Evolutionary conservation across 148 eudicot genomes (phyloP).

Genomic region (Suaeda aralocaspica): DNA sequence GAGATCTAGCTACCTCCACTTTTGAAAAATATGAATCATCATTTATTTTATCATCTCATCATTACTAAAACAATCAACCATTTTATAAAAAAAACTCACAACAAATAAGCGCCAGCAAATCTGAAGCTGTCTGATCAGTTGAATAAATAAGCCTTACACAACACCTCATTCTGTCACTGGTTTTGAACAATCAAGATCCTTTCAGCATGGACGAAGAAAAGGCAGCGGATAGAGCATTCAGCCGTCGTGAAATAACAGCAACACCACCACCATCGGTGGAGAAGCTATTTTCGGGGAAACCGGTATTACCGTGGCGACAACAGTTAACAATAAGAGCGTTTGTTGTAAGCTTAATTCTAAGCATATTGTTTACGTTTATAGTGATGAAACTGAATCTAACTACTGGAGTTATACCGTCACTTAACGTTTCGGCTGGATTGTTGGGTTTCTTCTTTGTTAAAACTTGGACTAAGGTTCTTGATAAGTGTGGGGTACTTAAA

Average conservation of each 20-base stretch:
- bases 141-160: no score
- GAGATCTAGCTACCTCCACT: no score
- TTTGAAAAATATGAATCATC: no score
- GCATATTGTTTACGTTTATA: slow-evolving; percentile 36
- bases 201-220: no score
- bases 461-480: slow-evolving; percentile 34
- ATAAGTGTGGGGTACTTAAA: slow-evolving; percentile 23
- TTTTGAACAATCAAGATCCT: no score
- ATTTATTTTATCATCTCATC: no score
- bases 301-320: slow-evolving; percentile 33
- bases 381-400: slow-evolving; percentile 43
- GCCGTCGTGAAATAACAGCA: background rate
- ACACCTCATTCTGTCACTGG: no score
- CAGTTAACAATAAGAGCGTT: slow-evolving; percentile 35
- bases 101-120: no score
- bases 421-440: slow-evolving; percentile 40
- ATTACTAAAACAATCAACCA: no score
- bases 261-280: slow-evolving; percentile 21
- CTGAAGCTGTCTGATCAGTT: no score
- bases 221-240: no score
- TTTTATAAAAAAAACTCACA: no score
- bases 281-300: slow-evolving; percentile 20
- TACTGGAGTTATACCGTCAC: slow-evolving; percentile 40
- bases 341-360: slow-evolving; percentile 29
- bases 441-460: slow-evolving; percentile 44